A percentile compares a stretch with the other conserved stretches of the same genome.
Evolutionary conservation across 345 rosid species (phyloP).

Genomic region (Pistacia integerrima): DNA sequence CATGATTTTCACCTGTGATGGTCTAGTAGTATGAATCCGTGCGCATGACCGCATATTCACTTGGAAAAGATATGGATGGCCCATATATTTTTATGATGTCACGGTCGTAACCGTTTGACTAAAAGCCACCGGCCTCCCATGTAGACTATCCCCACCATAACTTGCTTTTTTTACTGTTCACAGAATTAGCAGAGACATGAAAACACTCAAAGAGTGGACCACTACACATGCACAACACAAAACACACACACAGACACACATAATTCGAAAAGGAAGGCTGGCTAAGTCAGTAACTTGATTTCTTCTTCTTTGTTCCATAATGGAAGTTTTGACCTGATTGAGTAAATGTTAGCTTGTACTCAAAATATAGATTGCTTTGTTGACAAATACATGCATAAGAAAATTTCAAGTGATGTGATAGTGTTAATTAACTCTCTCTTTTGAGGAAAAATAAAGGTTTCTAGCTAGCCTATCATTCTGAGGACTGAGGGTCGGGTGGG

Average conservation of each 20-base stretch:
- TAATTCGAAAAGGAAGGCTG: not conserved
- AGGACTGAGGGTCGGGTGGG: constrained; percentile 3
- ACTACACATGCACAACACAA: not conserved
- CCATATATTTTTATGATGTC: constrained; percentile 48
- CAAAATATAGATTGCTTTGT: not conserved
- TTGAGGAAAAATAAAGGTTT: too few species aligned
- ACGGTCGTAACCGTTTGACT: constrained; percentile 62
- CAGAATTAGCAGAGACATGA: not conserved
- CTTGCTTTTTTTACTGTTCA: constrained; percentile 23
- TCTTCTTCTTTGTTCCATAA: too few species aligned
- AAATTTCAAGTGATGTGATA: too few species aligned
- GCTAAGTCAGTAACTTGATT: not conserved
- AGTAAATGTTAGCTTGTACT: too few species aligned
- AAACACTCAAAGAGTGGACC: not conserved
- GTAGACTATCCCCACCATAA: constrained; percentile 12
- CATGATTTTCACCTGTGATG: not conserved
- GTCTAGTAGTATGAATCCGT: not conserved
- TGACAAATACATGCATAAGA: too few species aligned
- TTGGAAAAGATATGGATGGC: constrained; percentile 8
- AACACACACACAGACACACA: not conserved
- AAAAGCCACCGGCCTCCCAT: constrained; percentile 34
- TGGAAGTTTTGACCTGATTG: too few species aligned
- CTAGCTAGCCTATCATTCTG: not conserved
- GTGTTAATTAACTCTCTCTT: too few species aligned
- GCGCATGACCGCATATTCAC: not conserved